A percentile compares a stretch with the other conserved stretches of the same genome.
These are phyloP conservation scores for Batkoa obscura DNA, from an alignment of 371 early-diverging fungal genomes.

Conservation along the genomic window DNA sequence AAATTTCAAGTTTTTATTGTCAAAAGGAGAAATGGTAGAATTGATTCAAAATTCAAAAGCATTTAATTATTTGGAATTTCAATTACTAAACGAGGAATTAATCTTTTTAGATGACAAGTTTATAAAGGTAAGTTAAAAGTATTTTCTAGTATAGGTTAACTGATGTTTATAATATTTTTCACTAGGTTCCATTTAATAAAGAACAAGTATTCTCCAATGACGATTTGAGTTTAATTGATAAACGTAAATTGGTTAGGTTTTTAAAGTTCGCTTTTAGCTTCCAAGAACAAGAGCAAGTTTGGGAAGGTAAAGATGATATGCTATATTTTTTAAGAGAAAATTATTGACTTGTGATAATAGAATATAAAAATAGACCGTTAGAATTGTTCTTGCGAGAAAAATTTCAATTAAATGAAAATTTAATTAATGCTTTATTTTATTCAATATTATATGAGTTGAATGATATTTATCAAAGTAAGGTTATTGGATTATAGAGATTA, in stretches of 20 bases:
- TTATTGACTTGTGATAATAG: no score
- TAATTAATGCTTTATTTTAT: no score
- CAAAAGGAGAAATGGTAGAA: background rate
- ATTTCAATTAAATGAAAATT: no score
- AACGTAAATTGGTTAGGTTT: slow-evolving; percentile 77
- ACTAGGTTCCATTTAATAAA: slow-evolving; percentile 68
- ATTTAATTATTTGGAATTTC: background rate
- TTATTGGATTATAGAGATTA: no score
- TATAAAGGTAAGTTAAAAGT: background rate
- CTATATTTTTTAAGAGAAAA: no score
- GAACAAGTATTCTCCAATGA: slow-evolving; percentile 78
- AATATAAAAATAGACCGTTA: no score
- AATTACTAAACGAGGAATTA: background rate
- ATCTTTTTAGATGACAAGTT: background rate
- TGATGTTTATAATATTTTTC: background rate
- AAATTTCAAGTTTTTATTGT: background rate
- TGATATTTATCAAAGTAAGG: no score
- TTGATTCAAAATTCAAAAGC: background rate
- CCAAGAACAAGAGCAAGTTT: slow-evolving; percentile 14
- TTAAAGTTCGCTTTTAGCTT: slow-evolving; percentile 42
- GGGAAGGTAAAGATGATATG: slow-evolving; percentile 12
- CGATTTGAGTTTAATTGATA: slow-evolving; percentile 53
- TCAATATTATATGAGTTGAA: no score
- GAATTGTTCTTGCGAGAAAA: no score
- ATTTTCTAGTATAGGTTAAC: background rate